Conservation (phyloP, 1,284 basidiomycete genomes). For the Tilletia indica region DNA sequence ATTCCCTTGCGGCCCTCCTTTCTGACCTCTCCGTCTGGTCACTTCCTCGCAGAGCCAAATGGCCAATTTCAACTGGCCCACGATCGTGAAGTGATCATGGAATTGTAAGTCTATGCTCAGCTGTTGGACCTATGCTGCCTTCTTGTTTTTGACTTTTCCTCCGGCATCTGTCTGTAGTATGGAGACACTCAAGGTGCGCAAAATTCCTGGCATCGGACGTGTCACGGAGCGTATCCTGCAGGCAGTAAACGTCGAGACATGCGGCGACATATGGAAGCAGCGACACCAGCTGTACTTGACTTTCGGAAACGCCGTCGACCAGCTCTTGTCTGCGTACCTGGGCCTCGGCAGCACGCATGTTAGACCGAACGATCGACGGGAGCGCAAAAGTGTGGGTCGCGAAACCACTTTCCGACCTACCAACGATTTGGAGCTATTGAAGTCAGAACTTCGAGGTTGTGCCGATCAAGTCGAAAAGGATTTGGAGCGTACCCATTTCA, state of each 20-base stretch:
- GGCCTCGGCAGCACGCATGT: constrained; percentile 46
- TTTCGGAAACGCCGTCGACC: constrained; percentile 37
- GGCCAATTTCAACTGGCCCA: constrained; percentile 45
- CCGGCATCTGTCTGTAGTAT: constrained; percentile 22
- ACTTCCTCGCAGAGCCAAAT: constrained; percentile 32
- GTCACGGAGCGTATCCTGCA: constrained; percentile 52
- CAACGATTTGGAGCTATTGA: constrained; percentile 28
- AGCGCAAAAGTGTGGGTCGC: constrained; percentile 50
- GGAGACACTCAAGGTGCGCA: constrained; percentile 44
- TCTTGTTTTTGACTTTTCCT: not conserved
- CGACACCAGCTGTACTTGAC: constrained; percentile 46
- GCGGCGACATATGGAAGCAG: constrained; percentile 48
- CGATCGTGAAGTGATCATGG: constrained; percentile 36
- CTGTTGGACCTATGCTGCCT: not conserved
- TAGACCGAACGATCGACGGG: constrained; percentile 42
- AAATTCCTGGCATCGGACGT: constrained; percentile 51
- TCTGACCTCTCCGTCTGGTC: not conserved
- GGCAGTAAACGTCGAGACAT: constrained; percentile 43
- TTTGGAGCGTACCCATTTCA: constrained; percentile 40
- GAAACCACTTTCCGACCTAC: constrained; percentile 53
- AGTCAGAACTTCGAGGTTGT: constrained; percentile 35
- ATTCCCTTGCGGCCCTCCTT: not conserved
- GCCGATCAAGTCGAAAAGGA: constrained; percentile 45
- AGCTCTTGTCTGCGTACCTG: constrained; percentile 44
- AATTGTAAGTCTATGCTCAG: constrained; percentile 25